Base-by-base conservation (phyloP, 140 eudicot genomes). In the Flaveria floridana region DNA sequence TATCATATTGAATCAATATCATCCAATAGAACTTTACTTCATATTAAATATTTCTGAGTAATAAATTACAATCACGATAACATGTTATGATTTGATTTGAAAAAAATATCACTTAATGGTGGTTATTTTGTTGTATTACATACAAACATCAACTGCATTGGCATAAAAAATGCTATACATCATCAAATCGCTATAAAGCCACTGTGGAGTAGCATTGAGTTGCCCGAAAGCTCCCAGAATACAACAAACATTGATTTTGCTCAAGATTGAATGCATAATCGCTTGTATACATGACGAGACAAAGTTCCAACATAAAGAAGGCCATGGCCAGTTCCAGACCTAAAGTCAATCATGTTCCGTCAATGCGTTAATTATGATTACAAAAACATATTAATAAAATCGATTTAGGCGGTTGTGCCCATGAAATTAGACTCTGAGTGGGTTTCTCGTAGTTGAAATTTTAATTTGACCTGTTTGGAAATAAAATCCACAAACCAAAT, bases 321-420 rank as follows among this genome's bases (percentile, higher is more conserved):
- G 97, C 97, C 99, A 93, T 7, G 99, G 99, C 79, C 71, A 93
- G 80, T 72, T 93, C 97, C 81, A 93, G 66, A 42, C 98, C 98
- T 92, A 52, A 15, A 52, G 18, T 55, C 18, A 23, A 18, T 6
- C 26, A 55, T 18, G 23, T n/a, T 53, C 34, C 18, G 59, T 53
- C 21, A 52, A 13, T 48, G n/a, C 10, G 16, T 52, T 52, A 52
- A n/a, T 11, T 19, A 57, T 57, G 34, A 57, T 57, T 14, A 56
- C 14, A 19, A 21, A 19, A 20, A 19, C 30, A 9, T 23, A 59
- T 23, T 59, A 23, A 18, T 18, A 6, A 18, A 55, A 18, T 18
- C 20, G 13, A 19, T 55, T 55, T 55, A 55, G 25, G 19, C 62
- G 12, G 62, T 2, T 55, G 26, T 16, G 61, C 18, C 25, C 13